These are phyloP conservation scores for Cladophialophora psammophila DNA, from an alignment of 2,329 filamentous ascomycete genomes.

Conservation along the genomic window DNA sequence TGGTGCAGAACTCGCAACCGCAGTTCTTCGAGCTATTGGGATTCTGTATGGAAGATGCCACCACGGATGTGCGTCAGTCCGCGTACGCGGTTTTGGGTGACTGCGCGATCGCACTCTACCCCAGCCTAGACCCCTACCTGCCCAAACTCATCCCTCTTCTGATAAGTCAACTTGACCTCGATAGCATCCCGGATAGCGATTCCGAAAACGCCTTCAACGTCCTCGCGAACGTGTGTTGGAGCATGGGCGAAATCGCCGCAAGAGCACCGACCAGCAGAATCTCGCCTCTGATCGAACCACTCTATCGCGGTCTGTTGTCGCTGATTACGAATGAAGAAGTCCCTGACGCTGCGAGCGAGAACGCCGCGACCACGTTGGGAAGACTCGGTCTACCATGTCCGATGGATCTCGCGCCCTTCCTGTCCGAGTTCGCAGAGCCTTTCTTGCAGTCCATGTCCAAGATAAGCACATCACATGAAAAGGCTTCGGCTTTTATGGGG, in stretches of 20 bases:
- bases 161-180: conserved; percentile 86
- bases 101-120: conserved; percentile 90
- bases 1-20: conserved; percentile 78
- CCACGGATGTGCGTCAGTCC: conserved; percentile 93
- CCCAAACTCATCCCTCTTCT: conserved; percentile 76
- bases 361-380: conserved; percentile 91
- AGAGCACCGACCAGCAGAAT: conserved; percentile 68
- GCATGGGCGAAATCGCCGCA: conserved; percentile 88
- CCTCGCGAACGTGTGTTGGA: conserved; percentile 98
- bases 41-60: conserved; percentile 89
- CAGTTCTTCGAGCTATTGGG: conserved; percentile 89
- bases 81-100: conserved; percentile 94
- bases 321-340: conserved; percentile 88
- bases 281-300: conserved; percentile 73
- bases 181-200: conserved; percentile 77
- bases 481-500: conserved; percentile 89
- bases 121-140: conserved; percentile 77
- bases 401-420: conserved; percentile 76
- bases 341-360: conserved; percentile 86
- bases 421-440: conserved; percentile 79
- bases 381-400: conserved; percentile 82
- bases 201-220: conserved; percentile 88
- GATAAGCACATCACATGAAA: conserved; percentile 89
- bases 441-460: conserved; percentile 84
- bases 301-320: conserved; percentile 78